Base-by-base conservation (phyloP, 805 yeast species). In the Yarrowia hollandica region DNA sequence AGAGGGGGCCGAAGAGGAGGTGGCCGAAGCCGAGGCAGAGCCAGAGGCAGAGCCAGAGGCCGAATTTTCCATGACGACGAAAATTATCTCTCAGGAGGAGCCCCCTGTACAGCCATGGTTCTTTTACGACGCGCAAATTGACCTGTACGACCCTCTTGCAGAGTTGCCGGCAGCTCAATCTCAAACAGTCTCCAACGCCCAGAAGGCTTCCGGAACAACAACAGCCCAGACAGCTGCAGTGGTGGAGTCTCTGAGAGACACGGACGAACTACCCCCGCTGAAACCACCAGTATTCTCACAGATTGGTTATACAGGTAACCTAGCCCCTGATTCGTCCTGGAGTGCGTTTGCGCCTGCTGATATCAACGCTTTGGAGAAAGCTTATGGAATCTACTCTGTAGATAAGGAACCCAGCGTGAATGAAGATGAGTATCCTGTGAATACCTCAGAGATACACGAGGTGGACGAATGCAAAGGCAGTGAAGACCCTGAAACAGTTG, bases 261-360 rank as follows among this genome's bases (percentile, higher is more conserved):
- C 44, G 4, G 61, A 56, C 11, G 57, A 46, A 11, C 26, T 22
- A 7, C 34, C 60, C 10, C 37, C 63, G 6, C 38, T 31, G 19
- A 44, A 48, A n/a, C 31, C 54, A 18, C 64, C 65, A 9, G 61
- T 63, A 33, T 70, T 64, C 61, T 68, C 72, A 1, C 44, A 64
- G 10, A 38, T 67, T 9, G 62, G 70, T 4, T 62, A 67, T 11
- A 63, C 66, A 0, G 67, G 69, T 9, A 46, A 67, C 4, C 61
- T 69, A 2, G 44, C 63, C 3, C 73, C 73, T 3, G 62, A 61
- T 26, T 30, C 67, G 6, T 64, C 65, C 12, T 74, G 77, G 77
- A 63, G 64, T 19, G 74, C 77, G 7, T 74, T 75, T 65, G 66
- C 64, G 19, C 76, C 77, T 3, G 63, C 65, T 21, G 77, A 74